Evolutionary conservation across 2,329 filamentous ascomycete species (phyloP).

Genomic region (Bretziella fagacearum): DNA sequence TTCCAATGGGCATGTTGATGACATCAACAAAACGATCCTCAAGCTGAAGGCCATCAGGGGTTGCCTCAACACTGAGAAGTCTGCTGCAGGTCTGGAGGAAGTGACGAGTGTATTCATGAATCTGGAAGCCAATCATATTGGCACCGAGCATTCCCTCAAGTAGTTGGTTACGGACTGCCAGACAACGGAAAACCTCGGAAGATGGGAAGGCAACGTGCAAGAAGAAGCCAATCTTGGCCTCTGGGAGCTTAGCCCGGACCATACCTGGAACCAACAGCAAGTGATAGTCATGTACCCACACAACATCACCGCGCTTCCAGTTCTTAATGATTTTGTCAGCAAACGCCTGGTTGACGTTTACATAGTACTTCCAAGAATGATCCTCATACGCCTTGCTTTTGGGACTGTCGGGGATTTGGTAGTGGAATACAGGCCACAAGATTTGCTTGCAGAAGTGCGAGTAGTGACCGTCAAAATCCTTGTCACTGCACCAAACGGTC

Average conservation of each 20-base stretch:
- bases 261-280: slow-evolving; percentile 75
- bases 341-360: slow-evolving; percentile 82
- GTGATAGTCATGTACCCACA: slow-evolving; percentile 96
- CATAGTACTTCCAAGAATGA: slow-evolving; percentile 91
- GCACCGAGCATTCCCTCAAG: slow-evolving; percentile 86
- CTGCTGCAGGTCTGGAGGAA: slow-evolving; percentile 93
- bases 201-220: slow-evolving; percentile 90
- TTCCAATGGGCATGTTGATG: slow-evolving; percentile 70
- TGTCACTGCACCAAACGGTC: slow-evolving; percentile 73
- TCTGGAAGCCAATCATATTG: slow-evolving; percentile 87
- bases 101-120: slow-evolving; percentile 79
- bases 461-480: slow-evolving; percentile 88
- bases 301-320: slow-evolving; percentile 83
- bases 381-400: slow-evolving; percentile 98
- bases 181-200: slow-evolving; percentile 84
- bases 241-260: slow-evolving; percentile 76
- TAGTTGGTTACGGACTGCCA: slow-evolving; percentile 72
- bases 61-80: slow-evolving; percentile 76
- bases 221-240: slow-evolving; percentile 93
- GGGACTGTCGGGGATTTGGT: slow-evolving; percentile 92
- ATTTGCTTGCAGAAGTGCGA: slow-evolving; percentile 96
- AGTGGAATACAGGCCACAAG: slow-evolving; percentile 94
- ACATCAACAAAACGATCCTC: slow-evolving; percentile 91
- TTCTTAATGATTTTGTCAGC: slow-evolving; percentile 78
- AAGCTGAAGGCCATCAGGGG: slow-evolving; percentile 70